phyloP scores from a whole-genome alignment of 177 flowering plant genomes.

The Vitis hybrid region DNA sequence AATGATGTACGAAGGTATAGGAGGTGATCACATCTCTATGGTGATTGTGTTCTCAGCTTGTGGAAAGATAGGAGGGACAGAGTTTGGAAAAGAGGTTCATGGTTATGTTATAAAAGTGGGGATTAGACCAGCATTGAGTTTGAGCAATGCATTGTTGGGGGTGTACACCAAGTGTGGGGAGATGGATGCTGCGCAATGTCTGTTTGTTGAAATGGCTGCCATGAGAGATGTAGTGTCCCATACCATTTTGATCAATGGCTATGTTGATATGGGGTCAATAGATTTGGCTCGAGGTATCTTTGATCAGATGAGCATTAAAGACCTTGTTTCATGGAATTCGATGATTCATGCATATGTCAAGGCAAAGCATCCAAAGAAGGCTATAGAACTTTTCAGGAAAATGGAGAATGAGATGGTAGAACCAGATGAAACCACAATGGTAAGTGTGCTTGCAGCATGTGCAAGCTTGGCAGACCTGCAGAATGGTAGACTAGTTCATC shows the following conservation, averaged over 20 bases:
- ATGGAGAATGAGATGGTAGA: slow-evolving; percentile 20
- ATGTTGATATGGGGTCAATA: slow-evolving; percentile 24
- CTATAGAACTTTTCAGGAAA: slow-evolving; percentile 26
- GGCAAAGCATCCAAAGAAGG: slow-evolving; percentile 20
- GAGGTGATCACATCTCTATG: slow-evolving; percentile 21
- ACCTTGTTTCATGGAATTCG: slow-evolving; percentile 31
- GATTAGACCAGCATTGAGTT: slow-evolving; percentile 5
- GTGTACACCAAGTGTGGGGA: slow-evolving; percentile 23
- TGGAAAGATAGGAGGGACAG: slow-evolving; percentile 6
- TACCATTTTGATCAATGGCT: slow-evolving; percentile 36
- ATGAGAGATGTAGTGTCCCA: slow-evolving; percentile 27
- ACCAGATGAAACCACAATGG: slow-evolving; percentile 31
- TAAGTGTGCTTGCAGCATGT: slow-evolving; percentile 30
- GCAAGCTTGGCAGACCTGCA: slow-evolving; percentile 22
- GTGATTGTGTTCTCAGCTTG: slow-evolving; percentile 24
- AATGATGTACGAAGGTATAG: slow-evolving; percentile 21
- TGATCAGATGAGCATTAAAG: slow-evolving; percentile 23
- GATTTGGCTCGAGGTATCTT: slow-evolving; percentile 30
- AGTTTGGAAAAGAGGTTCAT: slow-evolving; percentile 22
- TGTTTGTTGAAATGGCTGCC: slow-evolving; percentile 25
- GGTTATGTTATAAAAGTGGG: slow-evolving; percentile 22
- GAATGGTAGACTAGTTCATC: slow-evolving; percentile 21
- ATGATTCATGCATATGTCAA: slow-evolving; percentile 31
- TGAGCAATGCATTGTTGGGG: slow-evolving; percentile 30
- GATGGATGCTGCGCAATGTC: slow-evolving; percentile 17